Conservation (phyloP, 257 asterid species). For the Przewalskia tangutica region DNA sequence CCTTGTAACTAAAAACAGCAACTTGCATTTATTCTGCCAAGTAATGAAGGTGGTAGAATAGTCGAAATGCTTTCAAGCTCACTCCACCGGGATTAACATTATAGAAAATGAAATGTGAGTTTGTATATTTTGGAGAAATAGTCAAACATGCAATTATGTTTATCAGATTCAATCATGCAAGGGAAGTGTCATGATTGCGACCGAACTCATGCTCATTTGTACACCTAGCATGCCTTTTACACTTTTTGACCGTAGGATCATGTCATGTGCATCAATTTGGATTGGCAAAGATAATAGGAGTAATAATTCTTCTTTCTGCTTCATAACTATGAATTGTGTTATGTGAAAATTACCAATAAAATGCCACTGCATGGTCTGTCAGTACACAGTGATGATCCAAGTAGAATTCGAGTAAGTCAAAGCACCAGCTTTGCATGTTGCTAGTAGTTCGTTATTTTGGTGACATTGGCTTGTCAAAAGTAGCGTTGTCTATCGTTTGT, state of each 20-base stretch:
- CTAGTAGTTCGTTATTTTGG: background rate
- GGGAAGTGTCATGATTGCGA: background rate
- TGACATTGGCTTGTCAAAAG: background rate
- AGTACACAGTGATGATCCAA: background rate
- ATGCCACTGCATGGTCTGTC: background rate
- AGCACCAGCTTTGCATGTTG: background rate
- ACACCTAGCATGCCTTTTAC: background rate
- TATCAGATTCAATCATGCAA: background rate
- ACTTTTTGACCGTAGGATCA: background rate
- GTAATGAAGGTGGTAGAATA: background rate
- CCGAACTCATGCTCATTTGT: background rate
- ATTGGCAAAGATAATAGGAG: background rate
- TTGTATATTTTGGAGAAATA: background rate
- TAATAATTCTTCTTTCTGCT: background rate
- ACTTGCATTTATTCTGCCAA: background rate
- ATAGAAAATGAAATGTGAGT: background rate
- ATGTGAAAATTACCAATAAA: background rate
- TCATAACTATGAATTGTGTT: background rate
- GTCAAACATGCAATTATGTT: background rate
- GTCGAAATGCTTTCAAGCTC: background rate
- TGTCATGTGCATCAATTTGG: slow-evolving; percentile 1
- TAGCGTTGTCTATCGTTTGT: background rate
- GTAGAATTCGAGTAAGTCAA: background rate
- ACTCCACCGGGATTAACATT: background rate
- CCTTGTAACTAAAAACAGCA: background rate